Evolutionary conservation across 2,329 filamentous ascomycete genomes (phyloP), one percentile per base, ranked within the genome.

Genomic region (Fusarium redolens): DNA sequence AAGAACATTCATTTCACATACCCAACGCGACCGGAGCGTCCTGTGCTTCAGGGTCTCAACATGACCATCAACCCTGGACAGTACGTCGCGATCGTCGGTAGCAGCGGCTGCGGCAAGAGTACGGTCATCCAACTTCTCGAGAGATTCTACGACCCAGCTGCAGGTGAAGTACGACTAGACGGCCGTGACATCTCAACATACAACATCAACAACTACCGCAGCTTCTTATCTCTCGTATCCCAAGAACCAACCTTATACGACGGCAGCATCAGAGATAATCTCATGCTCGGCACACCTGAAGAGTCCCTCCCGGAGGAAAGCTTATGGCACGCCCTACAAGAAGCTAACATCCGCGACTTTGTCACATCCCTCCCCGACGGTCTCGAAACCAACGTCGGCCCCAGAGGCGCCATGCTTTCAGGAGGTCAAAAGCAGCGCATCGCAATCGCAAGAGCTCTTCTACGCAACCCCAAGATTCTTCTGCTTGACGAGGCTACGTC

Each of bases 391-490:
- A 81, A 95, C 8, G 94, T 97, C 31, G 96, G 96, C 38, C 93
- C 88, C 81, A 97, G 97, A 83, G 96, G 95, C 48, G 89, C 90
- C 22, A 89, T 97, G 81, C 85, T 97, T 28, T 95, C 92, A 4
- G 96, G 96, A 62, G 96, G 96, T 0, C 96, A 98, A 82, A 97
- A 97, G 81, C 96, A 98, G 83, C 93, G 96, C 69, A 92, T 98
- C 45, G 95, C 94, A 62, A 98, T 98, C 79, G 96, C 96, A 4
- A 92, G 96, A 8, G 96, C 96, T 0, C 86, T 98, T n/a, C 90
- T 98, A 51, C 92, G 95, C n/a, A 90, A 97, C 79, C 95, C 96
- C 12, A 95, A 93, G 82, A 91, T 98, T 69, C 85, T 98, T 7
- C 87, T 96, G 2, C 87, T 96, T 1, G 93, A 96, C 78, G 93